These are phyloP conservation scores for Amauroascus verrucosus DNA, from an alignment of 2,329 filamentous ascomycete species.

Conservation along the genomic window DNA sequence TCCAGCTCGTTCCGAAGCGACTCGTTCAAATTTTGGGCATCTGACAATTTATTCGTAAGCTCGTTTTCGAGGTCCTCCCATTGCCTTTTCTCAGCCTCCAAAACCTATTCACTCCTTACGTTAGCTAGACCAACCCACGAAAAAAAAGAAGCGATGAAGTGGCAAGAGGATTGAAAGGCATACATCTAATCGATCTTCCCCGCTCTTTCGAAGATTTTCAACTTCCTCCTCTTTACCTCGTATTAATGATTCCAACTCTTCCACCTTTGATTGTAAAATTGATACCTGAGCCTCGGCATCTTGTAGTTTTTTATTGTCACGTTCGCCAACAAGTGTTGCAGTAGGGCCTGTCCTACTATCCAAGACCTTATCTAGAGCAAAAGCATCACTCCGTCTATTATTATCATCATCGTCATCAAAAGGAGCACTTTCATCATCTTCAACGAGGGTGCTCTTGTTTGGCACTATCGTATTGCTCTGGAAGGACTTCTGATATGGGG, in stretches of 20 bases:
- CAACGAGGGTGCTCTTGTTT: slow-evolving; percentile 95
- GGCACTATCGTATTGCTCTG: slow-evolving; percentile 94
- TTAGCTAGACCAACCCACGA: slow-evolving; percentile 1
- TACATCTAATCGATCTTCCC: slow-evolving; percentile 43
- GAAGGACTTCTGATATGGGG: slow-evolving; percentile 77
- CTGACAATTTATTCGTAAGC: slow-evolving; percentile 62
- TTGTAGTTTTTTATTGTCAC: slow-evolving; percentile 60
- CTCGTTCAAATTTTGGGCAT: slow-evolving; percentile 68
- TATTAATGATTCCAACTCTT: slow-evolving; percentile 58
- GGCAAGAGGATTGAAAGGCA: slow-evolving; percentile 15
- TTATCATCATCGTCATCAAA: slow-evolving; percentile 48
- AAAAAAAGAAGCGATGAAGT: slow-evolving; percentile 1
- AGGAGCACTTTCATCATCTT: slow-evolving; percentile 71
- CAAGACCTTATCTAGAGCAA: slow-evolving; percentile 47
- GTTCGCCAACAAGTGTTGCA: slow-evolving; percentile 35
- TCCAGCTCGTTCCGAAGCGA: slow-evolving; percentile 71
- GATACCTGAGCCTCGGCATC: slow-evolving; percentile 72
- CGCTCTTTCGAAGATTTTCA: slow-evolving; percentile 48
- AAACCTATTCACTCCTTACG: slow-evolving; percentile 28
- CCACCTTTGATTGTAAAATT: slow-evolving; percentile 63
- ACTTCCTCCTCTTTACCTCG: slow-evolving; percentile 64
- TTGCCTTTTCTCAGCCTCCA: slow-evolving; percentile 57
- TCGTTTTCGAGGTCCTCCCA: slow-evolving; percentile 50
- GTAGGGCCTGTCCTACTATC: slow-evolving; percentile 40
- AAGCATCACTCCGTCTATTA: slow-evolving; percentile 52